These are phyloP conservation scores for Stagonosporopsis rhizophila DNA, from an alignment of 2,329 filamentous ascomycete species.

Conservation along the genomic window DNA sequence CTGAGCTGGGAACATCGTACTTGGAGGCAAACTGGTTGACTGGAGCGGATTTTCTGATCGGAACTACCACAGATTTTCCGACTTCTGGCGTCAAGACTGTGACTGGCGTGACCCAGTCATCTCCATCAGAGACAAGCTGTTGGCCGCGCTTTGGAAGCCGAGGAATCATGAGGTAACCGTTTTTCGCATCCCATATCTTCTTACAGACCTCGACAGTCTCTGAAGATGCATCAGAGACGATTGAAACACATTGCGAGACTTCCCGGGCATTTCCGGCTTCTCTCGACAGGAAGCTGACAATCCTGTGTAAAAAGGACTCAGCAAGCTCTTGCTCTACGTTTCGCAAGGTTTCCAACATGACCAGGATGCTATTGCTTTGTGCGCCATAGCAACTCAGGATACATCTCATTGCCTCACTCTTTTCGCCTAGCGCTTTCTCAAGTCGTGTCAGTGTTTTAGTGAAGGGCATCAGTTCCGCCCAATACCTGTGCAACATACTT, in stretches of 20 bases:
- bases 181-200: slow-evolving; percentile 33
- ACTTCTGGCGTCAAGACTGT: neutral
- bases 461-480: slow-evolving; percentile 3
- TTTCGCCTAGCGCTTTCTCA: slow-evolving; percentile 20
- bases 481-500: slow-evolving; percentile 6
- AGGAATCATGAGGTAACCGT: slow-evolving; percentile 24
- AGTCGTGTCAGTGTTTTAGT: slow-evolving; percentile 25
- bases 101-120: neutral
- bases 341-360: slow-evolving; percentile 27
- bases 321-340: slow-evolving; percentile 13
- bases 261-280: slow-evolving; percentile 19
- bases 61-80: neutral
- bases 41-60: neutral
- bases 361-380: slow-evolving; percentile 17
- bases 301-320: slow-evolving; percentile 32
- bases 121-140: neutral
- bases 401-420: slow-evolving; percentile 17
- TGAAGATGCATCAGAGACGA: slow-evolving; percentile 20
- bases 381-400: slow-evolving; percentile 25
- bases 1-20: slow-evolving; percentile 19
- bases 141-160: slow-evolving; percentile 4
- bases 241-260: slow-evolving; percentile 22
- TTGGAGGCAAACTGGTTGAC: neutral
- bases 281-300: slow-evolving; percentile 21
- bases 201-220: slow-evolving; percentile 29